Percentiles rank a stretch among this genome's conserved stretches.
These are phyloP conservation scores for Melaleuca alternifolia DNA, from an alignment of 345 rosid species.

Conservation along the genomic window DNA sequence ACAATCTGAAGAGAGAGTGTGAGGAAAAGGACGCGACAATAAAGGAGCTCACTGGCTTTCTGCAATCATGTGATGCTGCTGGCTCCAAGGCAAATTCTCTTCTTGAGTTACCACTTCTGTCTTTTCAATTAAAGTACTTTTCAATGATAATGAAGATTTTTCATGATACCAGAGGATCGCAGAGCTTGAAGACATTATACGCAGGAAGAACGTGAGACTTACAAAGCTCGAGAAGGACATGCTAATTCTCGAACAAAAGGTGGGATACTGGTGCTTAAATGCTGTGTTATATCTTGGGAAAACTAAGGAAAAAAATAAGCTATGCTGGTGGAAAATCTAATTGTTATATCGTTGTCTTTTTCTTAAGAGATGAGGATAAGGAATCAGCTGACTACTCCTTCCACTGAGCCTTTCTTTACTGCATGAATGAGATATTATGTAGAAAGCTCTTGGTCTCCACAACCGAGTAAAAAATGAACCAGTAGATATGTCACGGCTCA, in stretches of 20 bases:
- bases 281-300: background rate
- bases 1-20: conserved; percentile 58
- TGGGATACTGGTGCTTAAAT: conserved; percentile 7
- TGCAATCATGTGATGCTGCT: conserved; percentile 44
- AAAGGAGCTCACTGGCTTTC: conserved; percentile 48
- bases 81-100: conserved; percentile 47
- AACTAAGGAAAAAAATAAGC: background rate
- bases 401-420: background rate
- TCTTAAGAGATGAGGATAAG: background rate
- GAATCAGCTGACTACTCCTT: background rate
- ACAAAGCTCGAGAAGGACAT: conserved; percentile 71
- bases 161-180: conserved; percentile 42
- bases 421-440: background rate
- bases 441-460: background rate
- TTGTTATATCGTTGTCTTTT: background rate
- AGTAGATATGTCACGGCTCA: background rate
- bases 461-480: background rate
- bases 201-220: conserved; percentile 59
- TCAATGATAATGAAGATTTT: background rate
- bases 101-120: background rate
- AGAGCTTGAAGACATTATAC: conserved; percentile 71
- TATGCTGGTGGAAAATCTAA: background rate
- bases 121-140: background rate
- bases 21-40: conserved; percentile 82
- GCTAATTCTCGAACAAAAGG: conserved; percentile 73